A percentile compares a stretch with the other conserved stretches of the same genome.
These are phyloP conservation scores for Eutrema japonicum DNA, from an alignment of 345 rosid species.

Conservation along the genomic window DNA sequence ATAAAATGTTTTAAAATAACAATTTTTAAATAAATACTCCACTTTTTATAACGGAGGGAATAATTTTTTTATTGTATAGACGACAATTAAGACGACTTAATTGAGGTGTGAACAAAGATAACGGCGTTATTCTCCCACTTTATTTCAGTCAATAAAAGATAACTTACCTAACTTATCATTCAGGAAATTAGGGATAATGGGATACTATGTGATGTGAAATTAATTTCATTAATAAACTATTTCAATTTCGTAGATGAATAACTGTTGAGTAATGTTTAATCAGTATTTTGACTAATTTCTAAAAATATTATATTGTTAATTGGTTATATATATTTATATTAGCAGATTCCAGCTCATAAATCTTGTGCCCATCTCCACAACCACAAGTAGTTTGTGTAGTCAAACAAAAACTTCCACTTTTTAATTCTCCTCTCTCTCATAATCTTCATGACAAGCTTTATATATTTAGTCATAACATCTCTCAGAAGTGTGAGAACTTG, in stretches of 20 bases:
- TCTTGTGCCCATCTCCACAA: conserved; percentile 39
- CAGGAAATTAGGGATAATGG: not conserved
- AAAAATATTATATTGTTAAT: not conserved
- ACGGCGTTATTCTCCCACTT: conserved; percentile 19
- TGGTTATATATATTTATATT: conserved; percentile 1
- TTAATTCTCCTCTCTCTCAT: conserved; percentile 1
- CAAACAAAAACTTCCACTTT: conserved; percentile 43
- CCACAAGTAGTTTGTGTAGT: conserved; percentile 43
- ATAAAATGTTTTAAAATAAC: no score
- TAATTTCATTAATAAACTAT: conserved; percentile 8
- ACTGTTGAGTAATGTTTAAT: conserved; percentile 1
- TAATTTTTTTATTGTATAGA: not conserved
- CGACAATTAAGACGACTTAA: conserved; percentile 26
- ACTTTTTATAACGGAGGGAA: no score
- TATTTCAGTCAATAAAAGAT: conserved; percentile 37
- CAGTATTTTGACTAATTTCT: not conserved
- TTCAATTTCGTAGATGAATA: not conserved
- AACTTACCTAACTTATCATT: conserved; percentile 5
- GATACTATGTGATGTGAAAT: not conserved
- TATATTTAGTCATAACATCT: conserved; percentile 29
- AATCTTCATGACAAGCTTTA: conserved; percentile 31
- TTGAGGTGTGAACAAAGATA: conserved; percentile 32
- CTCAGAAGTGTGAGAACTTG: conserved; percentile 25
- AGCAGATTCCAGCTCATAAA: conserved; percentile 36
- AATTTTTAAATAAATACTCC: no score